phyloP scores from a whole-genome alignment of 345 rosid genomes.

The Anacardium occidentale region DNA sequence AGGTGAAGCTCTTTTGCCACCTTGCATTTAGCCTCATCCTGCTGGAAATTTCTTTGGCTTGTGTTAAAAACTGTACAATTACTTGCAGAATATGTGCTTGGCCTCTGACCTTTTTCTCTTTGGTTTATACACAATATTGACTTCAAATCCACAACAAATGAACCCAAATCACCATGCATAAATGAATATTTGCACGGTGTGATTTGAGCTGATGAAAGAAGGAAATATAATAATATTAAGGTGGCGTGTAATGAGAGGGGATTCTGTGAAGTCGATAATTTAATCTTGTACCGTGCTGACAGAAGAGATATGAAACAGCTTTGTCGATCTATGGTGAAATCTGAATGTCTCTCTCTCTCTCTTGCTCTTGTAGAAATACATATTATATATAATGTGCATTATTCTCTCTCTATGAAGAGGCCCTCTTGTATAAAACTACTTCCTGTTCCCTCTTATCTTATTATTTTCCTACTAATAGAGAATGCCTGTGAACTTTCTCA shows the following conservation, averaged over 20 bases:
- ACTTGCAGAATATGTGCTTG: not conserved
- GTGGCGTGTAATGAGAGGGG: constrained; percentile 60
- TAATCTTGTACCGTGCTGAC: constrained; percentile 75
- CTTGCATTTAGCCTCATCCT: constrained; percentile 25
- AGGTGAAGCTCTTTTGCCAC: constrained; percentile 22
- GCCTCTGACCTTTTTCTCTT: constrained; percentile 6
- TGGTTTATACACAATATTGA: not conserved
- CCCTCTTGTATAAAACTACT: constrained; percentile 26
- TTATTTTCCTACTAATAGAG: constrained; percentile 60
- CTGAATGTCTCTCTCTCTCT: not conserved
- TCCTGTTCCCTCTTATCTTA: constrained; percentile 43
- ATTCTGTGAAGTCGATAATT: constrained; percentile 53
- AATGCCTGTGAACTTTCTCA: constrained; percentile 73
- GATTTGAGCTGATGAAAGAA: not conserved
- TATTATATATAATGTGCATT: no score
- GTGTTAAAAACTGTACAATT: constrained; percentile 15
- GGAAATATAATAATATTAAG: constrained; percentile 5
- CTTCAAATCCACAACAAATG: not conserved
- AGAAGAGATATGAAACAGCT: constrained; percentile 77
- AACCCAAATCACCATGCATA: not conserved
- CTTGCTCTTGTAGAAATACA: not conserved
- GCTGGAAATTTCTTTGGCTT: constrained; percentile 29
- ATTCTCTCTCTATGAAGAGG: not conserved
- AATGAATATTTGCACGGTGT: no score
- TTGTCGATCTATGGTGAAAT: constrained; percentile 57